Percentiles rank a stretch among this genome's conserved stretches.
Conservation (phyloP, 2,329 filamentous ascomycete genomes). For the Thielaviopsis punctulata region DNA sequence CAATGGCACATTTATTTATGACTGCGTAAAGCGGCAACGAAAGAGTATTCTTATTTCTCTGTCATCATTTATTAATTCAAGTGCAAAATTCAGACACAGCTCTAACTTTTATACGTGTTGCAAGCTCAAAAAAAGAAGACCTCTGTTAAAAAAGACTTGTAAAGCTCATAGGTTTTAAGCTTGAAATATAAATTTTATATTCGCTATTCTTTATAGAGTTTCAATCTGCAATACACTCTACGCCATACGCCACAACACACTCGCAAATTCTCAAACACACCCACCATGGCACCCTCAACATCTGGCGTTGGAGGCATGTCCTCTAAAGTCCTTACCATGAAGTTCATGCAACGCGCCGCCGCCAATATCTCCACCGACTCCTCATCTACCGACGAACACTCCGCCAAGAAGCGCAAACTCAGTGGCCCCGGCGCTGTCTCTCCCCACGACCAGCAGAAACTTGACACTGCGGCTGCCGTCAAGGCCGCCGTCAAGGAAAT, state of each 20-base stretch:
- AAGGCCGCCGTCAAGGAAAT: slow-evolving; percentile 48
- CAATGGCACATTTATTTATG: background rate
- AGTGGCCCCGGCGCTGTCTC: slow-evolving; percentile 18
- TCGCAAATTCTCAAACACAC: too few species aligned
- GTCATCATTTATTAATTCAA: too few species aligned
- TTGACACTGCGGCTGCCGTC: slow-evolving; percentile 29
- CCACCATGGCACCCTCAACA: slow-evolving; percentile 31
- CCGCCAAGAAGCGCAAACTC: slow-evolving; percentile 46
- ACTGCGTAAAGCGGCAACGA: background rate
- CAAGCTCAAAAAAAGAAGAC: background rate
- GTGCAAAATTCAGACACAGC: too few species aligned
- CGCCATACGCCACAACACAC: background rate
- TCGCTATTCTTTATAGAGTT: background rate
- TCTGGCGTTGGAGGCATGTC: slow-evolving; percentile 51
- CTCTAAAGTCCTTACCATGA: slow-evolving; percentile 80
- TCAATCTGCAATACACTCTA: background rate
- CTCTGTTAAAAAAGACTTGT: background rate
- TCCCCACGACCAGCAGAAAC: background rate
- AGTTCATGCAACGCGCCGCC: slow-evolving; percentile 88
- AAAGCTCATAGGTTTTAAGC: background rate
- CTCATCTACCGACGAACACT: slow-evolving; percentile 32
- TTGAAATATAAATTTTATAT: too few species aligned
- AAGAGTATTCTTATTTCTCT: background rate
- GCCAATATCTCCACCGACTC: slow-evolving; percentile 26
- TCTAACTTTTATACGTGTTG: too few species aligned